Percentiles rank a stretch among this genome's conserved stretches.
Evolutionary conservation across 2,329 filamentous ascomycete species (phyloP).

Genomic region (Aspergillus novofumigatus): DNA sequence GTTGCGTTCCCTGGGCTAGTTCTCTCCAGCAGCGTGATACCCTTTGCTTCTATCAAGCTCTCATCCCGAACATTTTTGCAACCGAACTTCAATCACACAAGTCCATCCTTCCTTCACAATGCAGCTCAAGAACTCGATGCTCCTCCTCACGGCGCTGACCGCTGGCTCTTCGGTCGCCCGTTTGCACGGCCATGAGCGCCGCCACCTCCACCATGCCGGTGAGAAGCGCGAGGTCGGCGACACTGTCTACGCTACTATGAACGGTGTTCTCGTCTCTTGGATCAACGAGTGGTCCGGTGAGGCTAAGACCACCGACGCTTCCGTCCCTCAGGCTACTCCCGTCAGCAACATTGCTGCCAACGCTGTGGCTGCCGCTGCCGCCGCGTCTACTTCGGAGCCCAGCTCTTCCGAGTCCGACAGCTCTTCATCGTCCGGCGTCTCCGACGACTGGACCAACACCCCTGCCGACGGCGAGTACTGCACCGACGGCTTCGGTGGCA

Average conservation of each 20-base stretch:
- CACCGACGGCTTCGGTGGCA: slow-evolving; percentile 29
- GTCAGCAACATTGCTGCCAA: slow-evolving; percentile 9
- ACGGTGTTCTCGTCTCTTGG: slow-evolving; percentile 32
- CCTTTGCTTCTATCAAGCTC: background rate
- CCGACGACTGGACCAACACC: slow-evolving; percentile 20
- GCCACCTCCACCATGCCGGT: slow-evolving; percentile 26
- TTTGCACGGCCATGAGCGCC: slow-evolving; percentile 37
- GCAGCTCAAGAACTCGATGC: slow-evolving; percentile 37
- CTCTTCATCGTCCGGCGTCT: slow-evolving; percentile 7
- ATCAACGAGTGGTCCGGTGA: slow-evolving; percentile 33
- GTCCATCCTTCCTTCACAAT: slow-evolving; percentile 19
- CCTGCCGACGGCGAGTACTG: slow-evolving; percentile 20
- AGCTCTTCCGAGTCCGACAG: background rate
- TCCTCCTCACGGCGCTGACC: slow-evolving; percentile 34
- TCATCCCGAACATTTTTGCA: slow-evolving; percentile 1
- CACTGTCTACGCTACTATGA: slow-evolving; percentile 30
- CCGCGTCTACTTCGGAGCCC: slow-evolving; percentile 9
- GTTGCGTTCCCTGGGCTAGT: slow-evolving; percentile 6
- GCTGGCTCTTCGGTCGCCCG: slow-evolving; percentile 34
- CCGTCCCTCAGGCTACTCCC: slow-evolving; percentile 13
- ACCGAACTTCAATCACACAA: background rate
- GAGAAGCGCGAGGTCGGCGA: slow-evolving; percentile 32
- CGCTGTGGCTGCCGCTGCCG: slow-evolving; percentile 8
- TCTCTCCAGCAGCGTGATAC: slow-evolving; percentile 4
- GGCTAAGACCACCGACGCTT: slow-evolving; percentile 12